Conservation (phyloP, 257 asterid species). For the Cinchona pubescens region DNA sequence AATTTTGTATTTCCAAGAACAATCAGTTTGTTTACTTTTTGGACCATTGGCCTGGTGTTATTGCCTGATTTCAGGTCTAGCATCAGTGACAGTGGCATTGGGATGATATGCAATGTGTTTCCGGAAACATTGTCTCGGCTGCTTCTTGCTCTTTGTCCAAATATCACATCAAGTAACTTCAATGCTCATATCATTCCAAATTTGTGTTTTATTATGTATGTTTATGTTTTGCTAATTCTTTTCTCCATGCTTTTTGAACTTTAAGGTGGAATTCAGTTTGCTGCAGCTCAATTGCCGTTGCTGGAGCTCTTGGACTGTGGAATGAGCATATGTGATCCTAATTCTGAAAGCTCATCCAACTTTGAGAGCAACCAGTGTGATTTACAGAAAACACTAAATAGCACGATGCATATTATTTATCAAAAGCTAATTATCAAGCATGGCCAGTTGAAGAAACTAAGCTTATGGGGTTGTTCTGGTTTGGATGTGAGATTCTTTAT, state of each 20-base stretch:
- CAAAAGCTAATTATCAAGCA: conserved; percentile 95
- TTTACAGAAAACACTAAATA: conserved; percentile 45
- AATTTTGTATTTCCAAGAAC: not conserved
- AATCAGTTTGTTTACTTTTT: not conserved
- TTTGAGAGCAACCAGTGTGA: conserved; percentile 39
- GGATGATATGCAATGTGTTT: conserved; percentile 91
- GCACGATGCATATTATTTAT: conserved; percentile 58
- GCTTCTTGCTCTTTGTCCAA: conserved; percentile 92
- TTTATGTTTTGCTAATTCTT: conserved; percentile 1
- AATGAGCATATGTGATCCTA: conserved; percentile 72
- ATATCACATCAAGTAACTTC: conserved; percentile 83
- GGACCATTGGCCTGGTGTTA: not conserved
- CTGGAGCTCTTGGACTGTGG: conserved; percentile 95
- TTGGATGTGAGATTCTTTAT: conserved; percentile 69
- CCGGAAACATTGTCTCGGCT: conserved; percentile 80
- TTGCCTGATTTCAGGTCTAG: conserved; percentile 60
- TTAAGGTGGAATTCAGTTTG: conserved; percentile 95
- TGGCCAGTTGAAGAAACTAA: conserved; percentile 70
- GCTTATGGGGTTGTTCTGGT: conserved; percentile 99
- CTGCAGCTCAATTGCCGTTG: conserved; percentile 81
- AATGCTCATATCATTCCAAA: not conserved
- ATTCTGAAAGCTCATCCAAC: conserved; percentile 32
- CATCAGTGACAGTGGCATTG: conserved; percentile 91
- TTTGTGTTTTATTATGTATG: not conserved
- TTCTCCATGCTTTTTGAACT: conserved; percentile 8